Conservation (phyloP, 345 rosid species). For the Kandelia obovata region DNA sequence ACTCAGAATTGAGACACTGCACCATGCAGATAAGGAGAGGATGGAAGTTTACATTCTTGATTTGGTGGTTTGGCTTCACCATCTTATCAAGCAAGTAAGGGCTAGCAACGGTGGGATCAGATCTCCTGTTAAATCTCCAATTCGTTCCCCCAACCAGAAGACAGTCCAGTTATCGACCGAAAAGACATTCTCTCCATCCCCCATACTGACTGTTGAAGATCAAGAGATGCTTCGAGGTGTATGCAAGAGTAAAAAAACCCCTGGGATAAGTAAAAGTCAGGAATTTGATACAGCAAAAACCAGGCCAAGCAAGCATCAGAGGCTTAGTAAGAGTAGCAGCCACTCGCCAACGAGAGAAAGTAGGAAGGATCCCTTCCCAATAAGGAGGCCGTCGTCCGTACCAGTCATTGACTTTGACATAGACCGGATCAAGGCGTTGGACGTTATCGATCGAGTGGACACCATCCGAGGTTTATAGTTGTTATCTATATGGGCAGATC, state of each 20-base stretch:
- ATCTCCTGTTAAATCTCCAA: slow-evolving; percentile 86
- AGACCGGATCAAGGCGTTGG: slow-evolving; percentile 79
- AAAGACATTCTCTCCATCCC: slow-evolving; percentile 41
- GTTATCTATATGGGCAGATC: neutral
- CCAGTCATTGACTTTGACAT: slow-evolving; percentile 74
- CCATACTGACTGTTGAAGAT: slow-evolving; percentile 67
- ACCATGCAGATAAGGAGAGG: slow-evolving; percentile 93
- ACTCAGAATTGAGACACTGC: slow-evolving; percentile 85
- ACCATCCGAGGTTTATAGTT: slow-evolving; percentile 49
- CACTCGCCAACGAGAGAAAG: slow-evolving; percentile 64
- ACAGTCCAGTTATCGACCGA: slow-evolving; percentile 42
- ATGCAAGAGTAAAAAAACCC: slow-evolving; percentile 71
- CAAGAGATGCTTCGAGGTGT: slow-evolving; percentile 93
- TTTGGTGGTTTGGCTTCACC: slow-evolving; percentile 85
- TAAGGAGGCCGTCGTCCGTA: slow-evolving; percentile 60
- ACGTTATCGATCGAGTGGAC: slow-evolving; percentile 89
- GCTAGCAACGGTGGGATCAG: slow-evolving; percentile 60
- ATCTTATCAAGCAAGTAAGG: slow-evolving; percentile 74
- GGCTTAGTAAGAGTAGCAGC: slow-evolving; percentile 90
- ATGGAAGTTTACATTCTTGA: slow-evolving; percentile 77
- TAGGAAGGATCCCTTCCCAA: slow-evolving; percentile 59
- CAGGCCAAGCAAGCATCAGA: slow-evolving; percentile 64
- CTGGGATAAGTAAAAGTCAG: slow-evolving; percentile 97
- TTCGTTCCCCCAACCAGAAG: slow-evolving; percentile 67
- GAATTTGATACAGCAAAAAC: slow-evolving; percentile 68